These are phyloP conservation scores for Kwoniella newhampshirensis DNA, from an alignment of 768 basidiomycete genomes.

Conservation along the genomic window DNA sequence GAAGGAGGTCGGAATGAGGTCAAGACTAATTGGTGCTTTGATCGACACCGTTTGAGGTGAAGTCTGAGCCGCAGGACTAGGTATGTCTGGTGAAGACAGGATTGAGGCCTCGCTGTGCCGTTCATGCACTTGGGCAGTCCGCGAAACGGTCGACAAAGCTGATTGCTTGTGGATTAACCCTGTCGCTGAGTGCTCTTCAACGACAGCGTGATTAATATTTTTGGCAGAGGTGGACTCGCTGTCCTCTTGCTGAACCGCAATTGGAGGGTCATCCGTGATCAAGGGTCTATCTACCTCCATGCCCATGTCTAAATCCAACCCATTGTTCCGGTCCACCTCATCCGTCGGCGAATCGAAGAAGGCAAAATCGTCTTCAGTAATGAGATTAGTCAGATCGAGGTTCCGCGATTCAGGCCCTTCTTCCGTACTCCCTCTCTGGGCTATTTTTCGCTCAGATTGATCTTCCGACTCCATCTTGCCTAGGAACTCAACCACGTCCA, in stretches of 20 bases:
- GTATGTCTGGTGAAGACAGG: too few species aligned
- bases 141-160: too few species aligned
- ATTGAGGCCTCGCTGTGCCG: too few species aligned
- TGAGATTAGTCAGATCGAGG: neutral
- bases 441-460: neutral
- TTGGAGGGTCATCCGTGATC: neutral
- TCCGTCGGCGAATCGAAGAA: constrained; percentile 28
- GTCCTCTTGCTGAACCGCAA: neutral
- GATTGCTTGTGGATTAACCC: too few species aligned
- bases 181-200: too few species aligned
- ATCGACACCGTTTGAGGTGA: neutral
- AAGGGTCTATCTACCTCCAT: neutral
- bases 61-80: neutral
- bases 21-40: too few species aligned
- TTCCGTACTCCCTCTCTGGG: neutral
- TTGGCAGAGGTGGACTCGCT: constrained; percentile 4
- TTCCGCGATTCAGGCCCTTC: neutral
- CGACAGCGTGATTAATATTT: too few species aligned
- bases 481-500: too few species aligned
- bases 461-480: too few species aligned
- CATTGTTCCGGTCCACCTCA: neutral
- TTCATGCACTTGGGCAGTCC: too few species aligned
- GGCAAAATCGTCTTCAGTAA: constrained; percentile 29
- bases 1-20: constrained; percentile 31
- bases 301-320: neutral